phyloP scores from a whole-genome alignment of 2,329 filamentous ascomycete species.

The Phyllosticta citribraziliensis region DNA sequence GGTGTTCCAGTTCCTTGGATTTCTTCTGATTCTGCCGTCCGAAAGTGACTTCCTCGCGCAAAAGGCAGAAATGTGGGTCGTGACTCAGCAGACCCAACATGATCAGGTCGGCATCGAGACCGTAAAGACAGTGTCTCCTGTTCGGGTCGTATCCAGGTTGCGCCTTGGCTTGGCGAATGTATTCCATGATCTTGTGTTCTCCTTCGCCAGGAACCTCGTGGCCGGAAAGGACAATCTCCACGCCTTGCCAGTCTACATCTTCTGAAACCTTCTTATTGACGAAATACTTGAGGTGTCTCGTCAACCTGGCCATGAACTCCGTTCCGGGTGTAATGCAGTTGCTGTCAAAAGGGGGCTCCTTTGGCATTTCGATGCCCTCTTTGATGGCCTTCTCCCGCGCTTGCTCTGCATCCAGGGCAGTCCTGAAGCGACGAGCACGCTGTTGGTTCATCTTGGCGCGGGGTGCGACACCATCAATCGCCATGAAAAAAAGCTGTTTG shows the following conservation, averaged over 20 bases:
- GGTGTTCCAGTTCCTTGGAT: slow-evolving; percentile 93
- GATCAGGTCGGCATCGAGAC: slow-evolving; percentile 93
- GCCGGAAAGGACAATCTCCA: slow-evolving; percentile 90
- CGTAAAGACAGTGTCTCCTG: slow-evolving; percentile 92
- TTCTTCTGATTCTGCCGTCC: slow-evolving; percentile 79
- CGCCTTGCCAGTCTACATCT: slow-evolving; percentile 93
- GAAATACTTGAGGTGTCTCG: slow-evolving; percentile 91
- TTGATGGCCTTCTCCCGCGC: slow-evolving; percentile 85
- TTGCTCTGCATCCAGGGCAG: slow-evolving; percentile 79
- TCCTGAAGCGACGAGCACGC: slow-evolving; percentile 87
- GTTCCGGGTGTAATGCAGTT: slow-evolving; percentile 98
- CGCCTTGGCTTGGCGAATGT: slow-evolving; percentile 94
- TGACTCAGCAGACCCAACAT: slow-evolving; percentile 97
- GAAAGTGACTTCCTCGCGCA: slow-evolving; percentile 97
- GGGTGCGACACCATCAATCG: slow-evolving; percentile 93
- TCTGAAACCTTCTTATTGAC: slow-evolving; percentile 98
- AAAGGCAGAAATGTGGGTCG: slow-evolving; percentile 93
- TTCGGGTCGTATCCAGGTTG: slow-evolving; percentile 90
- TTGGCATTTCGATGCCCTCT: slow-evolving; percentile 86
- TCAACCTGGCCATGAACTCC: slow-evolving; percentile 95
- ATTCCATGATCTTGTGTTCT: slow-evolving; percentile 99
- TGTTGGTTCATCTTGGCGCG: slow-evolving; percentile 99
- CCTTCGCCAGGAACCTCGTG: slow-evolving; percentile 97
- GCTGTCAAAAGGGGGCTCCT: slow-evolving; percentile 93
- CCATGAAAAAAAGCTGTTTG: slow-evolving; percentile 98